These are phyloP conservation scores for Termitomyces sp. DNA, from an alignment of 1,284 basidiomycete species.

Conservation along the genomic window DNA sequence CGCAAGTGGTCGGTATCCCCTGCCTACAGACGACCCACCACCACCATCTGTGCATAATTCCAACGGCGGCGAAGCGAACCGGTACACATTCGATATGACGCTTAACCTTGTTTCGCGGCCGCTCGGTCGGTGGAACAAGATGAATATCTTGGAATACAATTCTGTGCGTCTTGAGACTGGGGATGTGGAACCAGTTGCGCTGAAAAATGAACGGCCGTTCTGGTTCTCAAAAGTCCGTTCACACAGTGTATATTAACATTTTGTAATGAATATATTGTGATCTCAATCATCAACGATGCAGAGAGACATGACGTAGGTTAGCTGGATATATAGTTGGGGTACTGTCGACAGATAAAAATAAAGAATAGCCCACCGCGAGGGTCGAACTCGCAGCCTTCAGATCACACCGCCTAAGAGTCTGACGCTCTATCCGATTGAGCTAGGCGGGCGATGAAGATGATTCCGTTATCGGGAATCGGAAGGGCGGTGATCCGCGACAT, in stretches of 20 bases:
- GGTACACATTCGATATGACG: conserved; percentile 85
- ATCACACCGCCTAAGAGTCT: conserved; percentile 57
- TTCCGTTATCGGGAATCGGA: background rate
- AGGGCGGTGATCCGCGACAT: background rate
- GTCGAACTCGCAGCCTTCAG: conserved; percentile 91
- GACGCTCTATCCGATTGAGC: conserved; percentile 87
- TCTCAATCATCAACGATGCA: too few species aligned
- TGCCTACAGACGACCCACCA: conserved; percentile 18
- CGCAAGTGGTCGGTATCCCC: conserved; percentile 32
- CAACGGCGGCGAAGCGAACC: conserved; percentile 26
- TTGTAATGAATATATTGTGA: background rate
- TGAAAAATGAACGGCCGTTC: conserved; percentile 85
- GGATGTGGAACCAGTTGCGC: conserved; percentile 64
- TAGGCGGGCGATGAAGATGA: conserved; percentile 52
- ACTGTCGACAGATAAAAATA: background rate
- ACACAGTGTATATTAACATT: conserved; percentile 23
- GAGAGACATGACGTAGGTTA: too few species aligned
- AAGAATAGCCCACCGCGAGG: conserved; percentile 80
- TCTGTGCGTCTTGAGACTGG: conserved; percentile 73
- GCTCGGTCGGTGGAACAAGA: conserved; percentile 83
- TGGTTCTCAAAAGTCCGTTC: conserved; percentile 88
- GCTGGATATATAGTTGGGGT: too few species aligned
- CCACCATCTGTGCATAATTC: conserved; percentile 10
- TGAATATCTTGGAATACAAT: conserved; percentile 74
- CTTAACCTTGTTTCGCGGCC: conserved; percentile 75